These are phyloP conservation scores for Byssothecium circinans DNA, from an alignment of 2,329 filamentous ascomycete genomes.

Conservation along the genomic window DNA sequence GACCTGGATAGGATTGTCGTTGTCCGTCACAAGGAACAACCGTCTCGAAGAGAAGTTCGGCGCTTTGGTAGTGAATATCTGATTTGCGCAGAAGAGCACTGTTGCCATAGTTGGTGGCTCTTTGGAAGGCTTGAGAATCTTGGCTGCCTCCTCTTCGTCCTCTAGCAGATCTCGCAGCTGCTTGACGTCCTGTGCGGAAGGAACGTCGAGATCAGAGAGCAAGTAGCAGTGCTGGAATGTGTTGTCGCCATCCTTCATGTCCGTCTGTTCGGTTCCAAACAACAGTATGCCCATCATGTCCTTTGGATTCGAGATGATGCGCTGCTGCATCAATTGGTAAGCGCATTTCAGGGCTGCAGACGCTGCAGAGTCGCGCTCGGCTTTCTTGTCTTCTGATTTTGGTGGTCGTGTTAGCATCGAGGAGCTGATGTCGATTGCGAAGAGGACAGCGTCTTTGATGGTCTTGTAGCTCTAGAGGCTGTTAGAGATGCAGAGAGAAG, in stretches of 20 bases:
- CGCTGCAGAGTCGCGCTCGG: slow-evolving; percentile 74
- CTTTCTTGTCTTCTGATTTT: slow-evolving; percentile 66
- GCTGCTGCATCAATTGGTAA: slow-evolving; percentile 94
- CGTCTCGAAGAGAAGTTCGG: slow-evolving; percentile 91
- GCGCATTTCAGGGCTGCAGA: slow-evolving; percentile 90
- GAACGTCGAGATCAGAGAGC: slow-evolving; percentile 83
- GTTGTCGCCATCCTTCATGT: slow-evolving; percentile 50
- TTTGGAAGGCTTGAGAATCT: slow-evolving; percentile 69
- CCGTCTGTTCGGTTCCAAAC: slow-evolving; percentile 82
- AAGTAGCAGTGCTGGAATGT: slow-evolving; percentile 90
- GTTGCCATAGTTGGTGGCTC: slow-evolving; percentile 80
- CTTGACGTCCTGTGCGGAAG: slow-evolving; percentile 84
- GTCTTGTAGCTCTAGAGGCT: slow-evolving; percentile 71
- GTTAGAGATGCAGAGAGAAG: slow-evolving; percentile 15
- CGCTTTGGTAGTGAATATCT: slow-evolving; percentile 92
- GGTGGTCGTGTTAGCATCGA: slow-evolving; percentile 78
- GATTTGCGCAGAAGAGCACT: slow-evolving; percentile 90
- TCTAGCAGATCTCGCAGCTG: slow-evolving; percentile 74
- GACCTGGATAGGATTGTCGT: slow-evolving; percentile 76
- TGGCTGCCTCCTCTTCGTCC: slow-evolving; percentile 70
- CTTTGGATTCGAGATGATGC: slow-evolving; percentile 93
- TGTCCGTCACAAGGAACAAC: slow-evolving; percentile 94
- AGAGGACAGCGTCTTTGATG: slow-evolving; percentile 96
- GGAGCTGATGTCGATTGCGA: slow-evolving; percentile 86
- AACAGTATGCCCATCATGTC: slow-evolving; percentile 97